Percentiles rank a stretch among this genome's conserved stretches.
Evolutionary conservation across 1,139 yeast genomes (phyloP).

Genomic region (Hyphopichia khmerensis): DNA sequence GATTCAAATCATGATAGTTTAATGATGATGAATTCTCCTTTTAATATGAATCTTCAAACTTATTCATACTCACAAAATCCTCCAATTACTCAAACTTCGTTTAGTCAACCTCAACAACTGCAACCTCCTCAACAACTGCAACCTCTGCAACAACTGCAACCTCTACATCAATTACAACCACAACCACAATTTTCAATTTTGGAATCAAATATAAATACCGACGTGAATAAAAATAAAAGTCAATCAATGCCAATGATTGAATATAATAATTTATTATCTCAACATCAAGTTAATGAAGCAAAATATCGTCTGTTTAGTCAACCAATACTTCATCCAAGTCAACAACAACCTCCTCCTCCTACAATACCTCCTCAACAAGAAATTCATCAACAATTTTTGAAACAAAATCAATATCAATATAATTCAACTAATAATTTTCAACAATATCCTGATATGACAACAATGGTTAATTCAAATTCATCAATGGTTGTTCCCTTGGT

Average conservation of each 20-base stretch:
- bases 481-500: slow-evolving; percentile 36
- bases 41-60: slow-evolving; percentile 1
- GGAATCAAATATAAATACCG: no score
- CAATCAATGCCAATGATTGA: slow-evolving; percentile 4
- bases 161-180: no score
- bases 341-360: no score
- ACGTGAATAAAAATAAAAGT: not conserved
- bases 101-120: not conserved
- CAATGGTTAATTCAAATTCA: slow-evolving; percentile 38
- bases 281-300: not conserved
- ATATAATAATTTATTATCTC: not conserved
- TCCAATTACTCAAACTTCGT: not conserved
- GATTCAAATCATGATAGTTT: not conserved
- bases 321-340: slow-evolving; percentile 1
- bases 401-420: not conserved
- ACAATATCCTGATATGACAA: slow-evolving; percentile 41
- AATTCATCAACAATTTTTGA: not conserved
- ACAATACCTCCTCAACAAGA: no score
- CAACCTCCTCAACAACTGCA: not conserved
- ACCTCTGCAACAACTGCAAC: not conserved
- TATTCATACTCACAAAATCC: not conserved
- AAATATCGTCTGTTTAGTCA: slow-evolving; percentile 2
- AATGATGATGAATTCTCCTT: not conserved
- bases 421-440: not conserved
- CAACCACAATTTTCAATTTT: no score